Base-by-base conservation (phyloP, 305 asterid genomes). In the Fraxinus sp. region DNA sequence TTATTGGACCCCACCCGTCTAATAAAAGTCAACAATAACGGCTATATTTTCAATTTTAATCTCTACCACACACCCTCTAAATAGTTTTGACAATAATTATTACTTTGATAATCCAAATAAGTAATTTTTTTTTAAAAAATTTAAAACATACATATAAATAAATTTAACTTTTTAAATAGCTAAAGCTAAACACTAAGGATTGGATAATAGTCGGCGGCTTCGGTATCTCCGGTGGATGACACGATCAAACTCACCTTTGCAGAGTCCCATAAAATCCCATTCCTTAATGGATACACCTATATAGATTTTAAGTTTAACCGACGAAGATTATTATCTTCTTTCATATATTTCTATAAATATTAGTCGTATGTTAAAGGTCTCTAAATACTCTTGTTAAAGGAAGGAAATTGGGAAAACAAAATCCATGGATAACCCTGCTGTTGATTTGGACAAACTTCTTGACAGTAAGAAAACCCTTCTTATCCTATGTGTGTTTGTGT, bases 371-470 rank as follows among this genome's bases (percentile, higher is more conserved):
- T 30, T 77, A 24, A 7, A 46, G 24, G 41, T n/a, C 35, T 13
- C 13, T 13, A 41, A 76, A 24, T 20, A 20, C 59, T 39, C 66
- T 1, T 14, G 20, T 46, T 37, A 41, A 1, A 5, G 74, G 62
- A 18, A 73, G 22, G 66, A 78, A 39, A 72, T 57, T 81, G 77
- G 41, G 81, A 9, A 71, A 77, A 71, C 74, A 44, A 75, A 76
- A 78, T 80, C 88, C 81, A 93, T 93, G 97, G 98, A 93, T 22
- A 94, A 90, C 37, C 92, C 89, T 85, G 85, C 94, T 79, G 97
- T 94, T 77, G 98, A 94, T 81, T 89, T 96, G 80, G 99, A 96
- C 90, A 93, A 89, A 85, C 98, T 96, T 78, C 98, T 96, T 59
- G 98, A 96, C 88, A 94, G 99, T 94, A 90, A 91, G 93, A 49